Evolutionary conservation across 2,329 filamentous ascomycete species (phyloP).

Genomic region (Xylariales sp.): DNA sequence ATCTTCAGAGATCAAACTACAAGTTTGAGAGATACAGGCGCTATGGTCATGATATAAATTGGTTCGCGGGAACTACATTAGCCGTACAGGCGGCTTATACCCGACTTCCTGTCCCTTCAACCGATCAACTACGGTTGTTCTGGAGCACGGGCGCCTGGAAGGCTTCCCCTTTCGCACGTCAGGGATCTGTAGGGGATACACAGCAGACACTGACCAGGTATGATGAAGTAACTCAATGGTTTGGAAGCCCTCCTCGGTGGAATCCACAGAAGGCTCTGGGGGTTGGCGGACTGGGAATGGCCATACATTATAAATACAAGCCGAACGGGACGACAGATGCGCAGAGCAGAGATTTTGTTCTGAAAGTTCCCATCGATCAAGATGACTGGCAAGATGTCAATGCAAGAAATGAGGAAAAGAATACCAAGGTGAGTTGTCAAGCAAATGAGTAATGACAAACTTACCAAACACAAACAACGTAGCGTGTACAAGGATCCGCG

Average conservation of each 20-base stretch:
- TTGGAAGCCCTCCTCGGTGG: neutral
- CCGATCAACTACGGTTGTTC: too few relatives aligned
- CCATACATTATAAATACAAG: neutral
- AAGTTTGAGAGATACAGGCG: too few relatives aligned
- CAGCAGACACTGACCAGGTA: too few relatives aligned
- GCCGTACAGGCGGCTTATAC: too few relatives aligned
- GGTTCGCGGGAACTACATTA: too few relatives aligned
- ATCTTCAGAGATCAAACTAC: too few relatives aligned
- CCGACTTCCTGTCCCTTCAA: too few relatives aligned
- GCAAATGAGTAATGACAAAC: neutral
- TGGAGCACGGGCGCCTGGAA: too few relatives aligned
- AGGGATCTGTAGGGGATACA: too few relatives aligned
- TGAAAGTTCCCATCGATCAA: neutral
- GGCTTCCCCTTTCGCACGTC: too few relatives aligned
- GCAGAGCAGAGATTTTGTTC: neutral
- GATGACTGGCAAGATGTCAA: neutral
- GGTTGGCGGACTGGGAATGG: neutral
- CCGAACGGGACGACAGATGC: neutral
- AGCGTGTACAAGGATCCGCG: neutral
- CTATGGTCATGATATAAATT: too few relatives aligned
- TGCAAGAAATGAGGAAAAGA: neutral
- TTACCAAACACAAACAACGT: neutral
- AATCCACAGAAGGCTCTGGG: neutral
- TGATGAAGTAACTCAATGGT: neutral
- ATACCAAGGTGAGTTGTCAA: neutral